Conservation (phyloP, 2,329 filamentous ascomycete genomes). For the Neonectria ditissima region DNA sequence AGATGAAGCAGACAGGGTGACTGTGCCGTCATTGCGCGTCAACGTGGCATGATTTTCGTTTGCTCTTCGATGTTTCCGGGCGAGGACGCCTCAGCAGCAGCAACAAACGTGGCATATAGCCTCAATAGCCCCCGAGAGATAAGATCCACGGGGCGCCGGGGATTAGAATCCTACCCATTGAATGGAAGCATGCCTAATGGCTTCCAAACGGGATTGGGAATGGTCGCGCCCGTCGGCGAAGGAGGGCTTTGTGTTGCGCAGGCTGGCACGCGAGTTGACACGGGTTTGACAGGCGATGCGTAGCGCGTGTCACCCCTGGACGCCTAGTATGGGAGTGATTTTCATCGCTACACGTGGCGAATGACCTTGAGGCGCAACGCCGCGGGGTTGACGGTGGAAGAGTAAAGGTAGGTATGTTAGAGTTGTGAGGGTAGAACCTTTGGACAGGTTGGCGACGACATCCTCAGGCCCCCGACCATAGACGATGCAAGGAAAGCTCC, state of each 20-base stretch:
- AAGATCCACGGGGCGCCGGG: not conserved
- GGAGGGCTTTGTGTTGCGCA: constrained; percentile 1
- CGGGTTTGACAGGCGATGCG: not conserved
- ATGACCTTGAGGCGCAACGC: not conserved
- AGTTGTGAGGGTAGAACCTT: not conserved
- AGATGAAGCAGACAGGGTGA: constrained; percentile 25
- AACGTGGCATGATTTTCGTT: constrained; percentile 31
- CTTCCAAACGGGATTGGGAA: not conserved
- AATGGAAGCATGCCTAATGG: not conserved
- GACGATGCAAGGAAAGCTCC: not conserved
- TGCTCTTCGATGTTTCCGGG: constrained; percentile 5
- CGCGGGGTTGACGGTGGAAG: not conserved
- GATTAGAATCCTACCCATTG: not conserved
- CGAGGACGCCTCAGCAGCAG: constrained; percentile 1
- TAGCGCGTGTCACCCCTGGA: constrained; percentile 23
- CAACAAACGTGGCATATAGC: constrained; percentile 6
- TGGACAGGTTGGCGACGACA: not conserved
- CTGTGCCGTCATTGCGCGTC: constrained; percentile 32
- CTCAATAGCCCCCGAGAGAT: not conserved
- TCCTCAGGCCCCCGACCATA: too few relatives aligned
- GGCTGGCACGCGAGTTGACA: not conserved
- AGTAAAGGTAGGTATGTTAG: too few relatives aligned
- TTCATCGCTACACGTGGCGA: constrained; percentile 21
- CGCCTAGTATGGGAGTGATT: constrained; percentile 19
- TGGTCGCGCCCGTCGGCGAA: not conserved